These are phyloP conservation scores for Xylaria sp. DNA, from an alignment of 2,329 filamentous ascomycete genomes.

Conservation along the genomic window DNA sequence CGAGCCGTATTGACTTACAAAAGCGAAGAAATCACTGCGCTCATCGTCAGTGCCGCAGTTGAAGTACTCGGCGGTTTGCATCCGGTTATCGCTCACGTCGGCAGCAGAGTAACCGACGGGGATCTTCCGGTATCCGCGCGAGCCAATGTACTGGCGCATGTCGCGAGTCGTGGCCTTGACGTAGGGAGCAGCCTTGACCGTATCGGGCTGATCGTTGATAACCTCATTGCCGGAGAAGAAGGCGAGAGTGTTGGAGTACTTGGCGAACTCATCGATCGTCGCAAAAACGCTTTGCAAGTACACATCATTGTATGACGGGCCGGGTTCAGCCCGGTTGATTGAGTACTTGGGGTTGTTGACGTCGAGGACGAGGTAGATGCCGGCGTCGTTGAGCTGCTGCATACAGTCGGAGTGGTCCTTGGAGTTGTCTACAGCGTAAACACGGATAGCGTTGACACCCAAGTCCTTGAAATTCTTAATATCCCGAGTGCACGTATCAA, in stretches of 20 bases:
- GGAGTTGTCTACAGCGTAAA: constrained; percentile 89
- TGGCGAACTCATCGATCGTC: constrained; percentile 75
- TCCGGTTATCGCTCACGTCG: constrained; percentile 78
- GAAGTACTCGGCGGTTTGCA: constrained; percentile 85
- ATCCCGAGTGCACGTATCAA: constrained; percentile 67
- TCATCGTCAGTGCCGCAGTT: constrained; percentile 83
- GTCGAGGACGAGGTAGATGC: constrained; percentile 88
- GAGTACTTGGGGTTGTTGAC: constrained; percentile 89
- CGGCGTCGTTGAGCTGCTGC: constrained; percentile 69
- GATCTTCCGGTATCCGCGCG: constrained; percentile 56
- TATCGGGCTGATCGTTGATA: constrained; percentile 60
- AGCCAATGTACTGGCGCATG: constrained; percentile 64
- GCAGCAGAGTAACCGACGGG: constrained; percentile 75
- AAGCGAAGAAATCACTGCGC: constrained; percentile 83
- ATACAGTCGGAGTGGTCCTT: constrained; percentile 80
- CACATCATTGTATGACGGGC: constrained; percentile 73
- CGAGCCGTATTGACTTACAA: constrained; percentile 38
- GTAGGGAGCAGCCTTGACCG: constrained; percentile 62
- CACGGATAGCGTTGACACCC: constrained; percentile 84
- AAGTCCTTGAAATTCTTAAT: constrained; percentile 77
- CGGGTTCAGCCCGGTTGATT: constrained; percentile 71
- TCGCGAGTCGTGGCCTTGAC: constrained; percentile 77
- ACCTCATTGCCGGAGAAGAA: constrained; percentile 83
- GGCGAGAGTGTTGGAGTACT: constrained; percentile 81
- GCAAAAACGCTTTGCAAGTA: constrained; percentile 84